Percentiles rank a stretch among this genome's conserved stretches.
These are phyloP conservation scores for Schizopora paradoxa DNA, from an alignment of 1,284 basidiomycete species.

Conservation along the genomic window DNA sequence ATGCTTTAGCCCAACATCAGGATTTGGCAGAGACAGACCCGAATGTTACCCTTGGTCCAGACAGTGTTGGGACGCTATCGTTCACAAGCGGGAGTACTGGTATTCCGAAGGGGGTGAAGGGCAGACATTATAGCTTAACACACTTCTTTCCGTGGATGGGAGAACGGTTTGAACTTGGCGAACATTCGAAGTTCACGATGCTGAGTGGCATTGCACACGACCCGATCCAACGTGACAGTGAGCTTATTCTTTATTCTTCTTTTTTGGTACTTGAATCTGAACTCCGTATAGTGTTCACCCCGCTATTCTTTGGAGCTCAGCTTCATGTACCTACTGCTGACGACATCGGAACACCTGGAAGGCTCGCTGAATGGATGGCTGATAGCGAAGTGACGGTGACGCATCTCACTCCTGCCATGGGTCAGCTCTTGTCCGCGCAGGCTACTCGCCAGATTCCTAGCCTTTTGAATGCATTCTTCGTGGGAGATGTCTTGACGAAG, in stretches of 20 bases:
- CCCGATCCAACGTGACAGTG: slow-evolving; percentile 98
- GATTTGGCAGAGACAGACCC: slow-evolving; percentile 69
- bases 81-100: slow-evolving; percentile 99
- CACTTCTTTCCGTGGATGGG: slow-evolving; percentile 99
- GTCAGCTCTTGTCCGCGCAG: slow-evolving; percentile 95
- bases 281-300: slow-evolving; percentile 81
- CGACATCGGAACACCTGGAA: slow-evolving; percentile 95
- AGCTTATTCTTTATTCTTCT: slow-evolving; percentile 31
- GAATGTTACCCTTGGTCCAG: slow-evolving; percentile 84
- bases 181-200: slow-evolving; percentile 93
- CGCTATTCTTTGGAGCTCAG: slow-evolving; percentile 94
- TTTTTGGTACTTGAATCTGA: slow-evolving; percentile 3
- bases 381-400: slow-evolving; percentile 87
- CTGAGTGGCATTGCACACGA: slow-evolving; percentile 98
- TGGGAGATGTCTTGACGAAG: slow-evolving; percentile 98
- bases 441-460: slow-evolving; percentile 86
- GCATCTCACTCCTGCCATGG: slow-evolving; percentile 98
- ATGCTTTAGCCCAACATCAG: slow-evolving; percentile 49
- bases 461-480: slow-evolving; percentile 92
- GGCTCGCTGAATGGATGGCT: slow-evolving; percentile 99
- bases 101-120: slow-evolving; percentile 96
- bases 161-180: slow-evolving; percentile 73
- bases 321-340: slow-evolving; percentile 96
- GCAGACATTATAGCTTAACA: slow-evolving; percentile 92
- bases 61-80: slow-evolving; percentile 91